phyloP scores from a whole-genome alignment of 176 grass and related monocot species.

The Paspalum notatum region DNA sequence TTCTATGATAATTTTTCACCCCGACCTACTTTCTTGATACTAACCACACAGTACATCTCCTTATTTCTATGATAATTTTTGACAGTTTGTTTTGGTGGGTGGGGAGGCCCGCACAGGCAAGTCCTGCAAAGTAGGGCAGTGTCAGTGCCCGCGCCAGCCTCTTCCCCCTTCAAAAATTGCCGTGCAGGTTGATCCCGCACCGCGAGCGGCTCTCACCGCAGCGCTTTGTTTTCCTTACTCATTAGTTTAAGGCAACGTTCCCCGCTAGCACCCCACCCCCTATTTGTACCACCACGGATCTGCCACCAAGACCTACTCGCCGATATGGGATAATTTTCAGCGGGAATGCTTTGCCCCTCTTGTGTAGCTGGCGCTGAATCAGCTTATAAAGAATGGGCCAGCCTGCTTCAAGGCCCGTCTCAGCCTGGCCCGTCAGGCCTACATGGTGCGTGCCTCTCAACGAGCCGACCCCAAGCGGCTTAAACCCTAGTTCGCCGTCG shows the following conservation, averaged over 20 bases:
- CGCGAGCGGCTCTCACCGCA: conserved; percentile 80
- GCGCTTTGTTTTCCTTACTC: conserved; percentile 99
- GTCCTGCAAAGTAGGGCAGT: conserved; percentile 96
- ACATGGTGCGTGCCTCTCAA: background rate
- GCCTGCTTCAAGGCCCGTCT: background rate
- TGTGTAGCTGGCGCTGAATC: background rate
- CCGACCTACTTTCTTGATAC: too few species aligned
- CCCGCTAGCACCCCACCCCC: rapidly evolving
- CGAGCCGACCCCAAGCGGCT: background rate
- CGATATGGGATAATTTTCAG: conserved; percentile 7
- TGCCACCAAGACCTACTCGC: too few species aligned
- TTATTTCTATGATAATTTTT: too few species aligned
- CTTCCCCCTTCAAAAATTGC: conserved; percentile 70
- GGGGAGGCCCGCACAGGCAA: conserved; percentile 83
- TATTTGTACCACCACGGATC: background rate
- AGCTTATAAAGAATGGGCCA: background rate
- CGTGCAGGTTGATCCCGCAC: conserved; percentile 58
- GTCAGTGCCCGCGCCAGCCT: conserved; percentile 72
- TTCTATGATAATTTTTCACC: too few species aligned
- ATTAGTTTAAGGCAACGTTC: conserved; percentile 90
- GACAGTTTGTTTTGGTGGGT: conserved; percentile 9
- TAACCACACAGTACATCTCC: too few species aligned
- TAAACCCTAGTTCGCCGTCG: conserved; percentile 43
- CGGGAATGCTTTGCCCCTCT: background rate
- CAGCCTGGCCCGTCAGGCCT: background rate